A percentile compares a stretch with the other conserved stretches of the same genome.
phyloP scores from a whole-genome alignment of 2,329 filamentous ascomycete genomes.

The Ceratocystis eucalypticola region DNA sequence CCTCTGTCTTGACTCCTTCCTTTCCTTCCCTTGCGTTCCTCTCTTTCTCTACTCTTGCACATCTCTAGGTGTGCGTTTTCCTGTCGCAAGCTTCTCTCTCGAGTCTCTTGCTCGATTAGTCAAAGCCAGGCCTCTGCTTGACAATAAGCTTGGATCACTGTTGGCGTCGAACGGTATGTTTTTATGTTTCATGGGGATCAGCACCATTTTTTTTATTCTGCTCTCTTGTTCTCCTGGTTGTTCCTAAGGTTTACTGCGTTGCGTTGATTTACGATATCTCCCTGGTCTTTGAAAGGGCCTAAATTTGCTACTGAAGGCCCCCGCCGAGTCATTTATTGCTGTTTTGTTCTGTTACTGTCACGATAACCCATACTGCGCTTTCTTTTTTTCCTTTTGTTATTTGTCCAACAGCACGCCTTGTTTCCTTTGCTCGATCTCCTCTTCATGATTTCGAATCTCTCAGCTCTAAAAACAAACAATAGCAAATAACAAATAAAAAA shows the following conservation, averaged over 20 bases:
- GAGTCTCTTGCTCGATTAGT: not conserved
- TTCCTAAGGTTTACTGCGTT: not conserved
- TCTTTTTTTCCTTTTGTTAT: not conserved
- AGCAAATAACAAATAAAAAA: not conserved
- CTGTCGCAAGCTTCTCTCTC: not conserved
- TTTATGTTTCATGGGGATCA: not conserved
- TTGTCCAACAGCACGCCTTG: not conserved
- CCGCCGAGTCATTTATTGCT: not conserved
- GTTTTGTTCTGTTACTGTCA: not conserved
- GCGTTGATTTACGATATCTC: not conserved
- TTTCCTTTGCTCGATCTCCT: not conserved
- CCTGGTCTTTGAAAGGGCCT: not conserved
- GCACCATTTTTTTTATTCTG: not conserved
- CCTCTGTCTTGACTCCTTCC: not conserved
- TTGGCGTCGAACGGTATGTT: not conserved
- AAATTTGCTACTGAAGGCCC: not conserved
- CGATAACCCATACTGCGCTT: slow-evolving; percentile 1
- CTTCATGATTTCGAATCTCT: not conserved
- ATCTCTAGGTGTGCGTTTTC: not conserved
- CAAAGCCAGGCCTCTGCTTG: not conserved
- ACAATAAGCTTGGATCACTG: not conserved
- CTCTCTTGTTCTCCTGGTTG: not conserved
- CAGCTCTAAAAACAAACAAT: not conserved
- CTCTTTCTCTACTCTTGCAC: not conserved
- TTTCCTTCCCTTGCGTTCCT: not conserved